Base-by-base conservation (phyloP, 495 filamentous ascomycete species). In the Talaromyces liani region DNA sequence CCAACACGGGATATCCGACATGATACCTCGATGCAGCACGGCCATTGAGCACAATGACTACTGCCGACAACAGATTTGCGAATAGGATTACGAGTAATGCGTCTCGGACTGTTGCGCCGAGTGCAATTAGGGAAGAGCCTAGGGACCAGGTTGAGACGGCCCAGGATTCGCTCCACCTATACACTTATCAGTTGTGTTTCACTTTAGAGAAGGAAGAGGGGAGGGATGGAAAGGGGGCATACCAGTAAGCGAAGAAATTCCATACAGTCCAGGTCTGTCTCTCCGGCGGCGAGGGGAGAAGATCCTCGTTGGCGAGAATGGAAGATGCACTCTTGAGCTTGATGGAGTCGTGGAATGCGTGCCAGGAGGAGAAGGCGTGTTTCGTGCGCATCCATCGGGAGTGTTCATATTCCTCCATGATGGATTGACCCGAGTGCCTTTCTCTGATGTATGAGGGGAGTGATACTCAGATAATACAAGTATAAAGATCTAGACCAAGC, bases 1-100 rank as follows among this genome's bases (percentile, higher is more conserved):
- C 76, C 56, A 82, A 73, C 18, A 87, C 82, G 7, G 85, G 82
- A 72, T 85, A 88, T 6, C 82, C 81, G 6, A 83, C 49, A 56
- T 69, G 67, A 58, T 66, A 69, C 29, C 60, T 53, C 3, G 65
- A 64, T 8, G 65, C 67, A 16, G 53, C 65, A 14, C 67, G 67
- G 25, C 62, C 64, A 53, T 69, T 69, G 18, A 69, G 64, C 22
- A 63, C 55, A 25, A 68, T 62, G n/a, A 65, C 54, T n/a, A 63
- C 61, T 16, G 49, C 62, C 25, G 75, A 78, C n/a, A 64, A 66
- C 39, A 60, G 3, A 16, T 60, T 60, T 6, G 58, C 58, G 24
- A 60, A 60, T 31, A 60, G 33, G 16, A 60, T 45, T 5, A 60
- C 58, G 4, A 60, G 58, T n/a, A 60, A 14, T 1, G 58, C 58